Base-by-base conservation (phyloP, 768 basidiomycete genomes). In the Termitomyces sp. region DNA sequence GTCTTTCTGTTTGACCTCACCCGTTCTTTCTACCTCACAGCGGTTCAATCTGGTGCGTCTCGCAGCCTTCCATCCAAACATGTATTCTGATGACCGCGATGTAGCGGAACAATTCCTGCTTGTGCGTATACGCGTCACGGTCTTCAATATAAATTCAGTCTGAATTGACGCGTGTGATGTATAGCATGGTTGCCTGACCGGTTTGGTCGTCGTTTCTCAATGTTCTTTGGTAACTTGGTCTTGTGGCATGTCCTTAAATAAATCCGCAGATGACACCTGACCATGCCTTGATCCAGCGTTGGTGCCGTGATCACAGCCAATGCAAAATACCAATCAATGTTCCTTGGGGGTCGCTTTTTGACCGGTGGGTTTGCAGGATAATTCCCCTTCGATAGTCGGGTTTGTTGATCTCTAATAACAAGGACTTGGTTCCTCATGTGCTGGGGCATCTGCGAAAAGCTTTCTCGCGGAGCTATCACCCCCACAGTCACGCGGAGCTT, bases 401-500 rank as follows among this genome's bases (percentile, higher is more conserved):
- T 22, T 33, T 57, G 36, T 13, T 22, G 45, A 78, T 5, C 8
- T 12, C 16, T 15, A 7, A 44, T n/a, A 52, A 48, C 2, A 52
- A 65, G 79, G 79, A 44, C 63, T 80, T 38, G 80, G 81, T 1
- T 73, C 75, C 39, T 72, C 76, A 1, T 78, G 78, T 55, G 81
- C 82, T 22, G 78, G 78, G 53, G 75, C 81, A 32, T 76, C 77
- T 9, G 81, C 82, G 2, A 84, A 83, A 66, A 79, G 81, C 5
- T 83, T 78, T 59, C 72, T 84, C 13, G 81, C 79, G 7, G 83
- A 84, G 68, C 75, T 84, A 61, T 75, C 79, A 7, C 78, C 82
- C 2, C 79, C 82, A 15, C 75, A 79, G 40, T 71, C 74, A 20
- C 76, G 83, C 40, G 83, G 82, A 28, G 76, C 80, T 15, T 83